phyloP scores from a whole-genome alignment of 805 yeast species.

The Debaryomyces hansenii region DNA sequence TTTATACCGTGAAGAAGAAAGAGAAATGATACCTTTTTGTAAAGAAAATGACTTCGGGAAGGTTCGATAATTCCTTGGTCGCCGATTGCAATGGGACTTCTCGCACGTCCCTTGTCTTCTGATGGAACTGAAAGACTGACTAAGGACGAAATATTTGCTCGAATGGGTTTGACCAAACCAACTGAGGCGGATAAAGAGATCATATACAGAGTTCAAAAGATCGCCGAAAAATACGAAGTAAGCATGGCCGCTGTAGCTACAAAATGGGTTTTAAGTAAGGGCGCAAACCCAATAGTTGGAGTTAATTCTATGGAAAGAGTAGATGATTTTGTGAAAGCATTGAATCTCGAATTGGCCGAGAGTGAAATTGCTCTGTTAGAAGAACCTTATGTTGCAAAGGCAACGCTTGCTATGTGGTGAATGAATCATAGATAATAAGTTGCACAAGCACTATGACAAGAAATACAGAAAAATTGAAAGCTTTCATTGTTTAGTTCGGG shows the following conservation, averaged over 20 bases:
- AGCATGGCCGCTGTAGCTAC: conserved; percentile 19
- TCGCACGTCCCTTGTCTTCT: conserved; percentile 44
- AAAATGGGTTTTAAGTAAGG: conserved; percentile 5
- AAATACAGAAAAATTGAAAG: too few species aligned
- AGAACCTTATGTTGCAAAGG: conserved; percentile 28
- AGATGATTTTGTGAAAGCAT: conserved; percentile 10
- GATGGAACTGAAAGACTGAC: too few species aligned
- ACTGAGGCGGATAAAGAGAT: conserved; percentile 14
- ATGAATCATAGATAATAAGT: too few species aligned
- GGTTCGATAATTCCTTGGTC: conserved; percentile 63
- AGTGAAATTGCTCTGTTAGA: conserved; percentile 36
- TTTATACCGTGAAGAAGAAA: conserved; percentile 60
- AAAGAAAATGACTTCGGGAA: conserved; percentile 35
- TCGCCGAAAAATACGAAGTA: conserved; percentile 48
- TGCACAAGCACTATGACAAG: too few species aligned
- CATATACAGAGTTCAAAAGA: conserved; percentile 49
- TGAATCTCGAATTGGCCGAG: conserved; percentile 17
- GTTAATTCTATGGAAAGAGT: conserved; percentile 13
- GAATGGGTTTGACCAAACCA: conserved; percentile 8
- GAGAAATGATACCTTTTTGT: conserved; percentile 58
- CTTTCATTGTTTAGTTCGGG: too few species aligned
- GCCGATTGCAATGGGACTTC: conserved; percentile 44
- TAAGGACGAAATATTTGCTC: too few species aligned
- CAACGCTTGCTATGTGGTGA: too few species aligned
- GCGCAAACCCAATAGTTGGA: conserved; percentile 17